A percentile compares a stretch with the other conserved stretches of the same genome.
Conservation (phyloP, 257 asterid genomes). For the Forsythia viridissima region DNA sequence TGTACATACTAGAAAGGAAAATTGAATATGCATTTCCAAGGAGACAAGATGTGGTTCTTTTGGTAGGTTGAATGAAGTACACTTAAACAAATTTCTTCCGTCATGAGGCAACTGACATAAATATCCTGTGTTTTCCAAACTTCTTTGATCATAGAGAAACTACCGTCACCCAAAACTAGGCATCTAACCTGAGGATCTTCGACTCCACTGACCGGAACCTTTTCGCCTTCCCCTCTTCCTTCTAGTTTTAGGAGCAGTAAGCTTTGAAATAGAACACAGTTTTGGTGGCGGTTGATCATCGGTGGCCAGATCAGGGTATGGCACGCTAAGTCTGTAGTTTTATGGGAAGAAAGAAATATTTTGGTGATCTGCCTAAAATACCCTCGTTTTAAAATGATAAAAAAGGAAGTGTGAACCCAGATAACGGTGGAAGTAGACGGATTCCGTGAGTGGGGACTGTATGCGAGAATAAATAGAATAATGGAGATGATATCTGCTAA, state of each 20-base stretch:
- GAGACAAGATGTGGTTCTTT: not conserved
- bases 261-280: constrained; percentile 54
- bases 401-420: too few species aligned
- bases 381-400: too few species aligned
- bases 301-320: not conserved
- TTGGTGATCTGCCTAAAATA: too few species aligned
- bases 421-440: too few species aligned
- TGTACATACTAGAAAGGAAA: constrained; percentile 20
- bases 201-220: constrained; percentile 40
- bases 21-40: constrained; percentile 10
- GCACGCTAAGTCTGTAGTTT: too few species aligned
- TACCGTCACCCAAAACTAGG: not conserved
- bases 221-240: constrained; percentile 54
- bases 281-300: constrained; percentile 50
- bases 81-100: constrained; percentile 5
- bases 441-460: too few species aligned
- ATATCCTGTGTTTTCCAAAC: constrained; percentile 1
- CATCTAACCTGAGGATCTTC: constrained; percentile 38
- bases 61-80: not conserved
- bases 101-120: constrained; percentile 1
- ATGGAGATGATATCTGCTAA: too few species aligned
- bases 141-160: constrained; percentile 8
- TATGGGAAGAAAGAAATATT: too few species aligned
- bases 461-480: too few species aligned
- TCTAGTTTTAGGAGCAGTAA: constrained; percentile 53